These are phyloP conservation scores for Omphalotus olearius DNA, from an alignment of 1,284 basidiomycete genomes.

Conservation along the genomic window DNA sequence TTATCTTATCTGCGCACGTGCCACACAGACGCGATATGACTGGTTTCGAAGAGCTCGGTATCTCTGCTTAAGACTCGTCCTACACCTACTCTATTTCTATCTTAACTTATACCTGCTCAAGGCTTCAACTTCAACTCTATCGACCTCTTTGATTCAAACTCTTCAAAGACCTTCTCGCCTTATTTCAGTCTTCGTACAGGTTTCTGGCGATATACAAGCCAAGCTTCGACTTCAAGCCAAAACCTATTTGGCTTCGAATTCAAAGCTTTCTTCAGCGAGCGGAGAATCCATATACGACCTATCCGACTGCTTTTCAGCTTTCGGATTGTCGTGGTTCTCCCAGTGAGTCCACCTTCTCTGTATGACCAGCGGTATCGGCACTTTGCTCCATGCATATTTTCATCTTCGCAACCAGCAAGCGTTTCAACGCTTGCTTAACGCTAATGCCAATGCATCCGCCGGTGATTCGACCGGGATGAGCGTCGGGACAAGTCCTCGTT, in stretches of 20 bases:
- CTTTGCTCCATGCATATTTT: constrained; percentile 77
- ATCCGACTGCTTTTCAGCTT: background rate
- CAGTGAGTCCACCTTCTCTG: constrained; percentile 15
- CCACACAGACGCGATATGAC: too few species aligned
- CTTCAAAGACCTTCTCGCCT: too few species aligned
- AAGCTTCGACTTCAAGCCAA: background rate
- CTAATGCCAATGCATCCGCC: constrained; percentile 21
- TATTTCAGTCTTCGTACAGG: too few species aligned
- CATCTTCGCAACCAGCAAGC: constrained; percentile 73
- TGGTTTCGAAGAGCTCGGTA: too few species aligned
- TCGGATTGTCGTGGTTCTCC: constrained; percentile 6
- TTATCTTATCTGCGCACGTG: too few species aligned
- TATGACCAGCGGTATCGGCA: constrained; percentile 33
- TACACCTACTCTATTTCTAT: too few species aligned
- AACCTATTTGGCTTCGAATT: background rate
- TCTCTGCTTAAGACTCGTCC: too few species aligned
- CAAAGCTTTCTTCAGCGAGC: background rate
- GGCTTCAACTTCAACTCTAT: too few species aligned
- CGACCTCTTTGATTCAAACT: too few species aligned
- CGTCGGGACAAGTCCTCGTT: constrained; percentile 45
- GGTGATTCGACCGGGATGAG: constrained; percentile 31
- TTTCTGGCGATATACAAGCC: background rate
- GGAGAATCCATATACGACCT: constrained; percentile 5
- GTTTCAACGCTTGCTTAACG: constrained; percentile 69
- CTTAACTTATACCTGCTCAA: too few species aligned